A percentile compares a stretch with the other conserved stretches of the same genome.
These are phyloP conservation scores for Exophiala aquamarina DNA, from an alignment of 2,329 filamentous ascomycete species.

Conservation along the genomic window DNA sequence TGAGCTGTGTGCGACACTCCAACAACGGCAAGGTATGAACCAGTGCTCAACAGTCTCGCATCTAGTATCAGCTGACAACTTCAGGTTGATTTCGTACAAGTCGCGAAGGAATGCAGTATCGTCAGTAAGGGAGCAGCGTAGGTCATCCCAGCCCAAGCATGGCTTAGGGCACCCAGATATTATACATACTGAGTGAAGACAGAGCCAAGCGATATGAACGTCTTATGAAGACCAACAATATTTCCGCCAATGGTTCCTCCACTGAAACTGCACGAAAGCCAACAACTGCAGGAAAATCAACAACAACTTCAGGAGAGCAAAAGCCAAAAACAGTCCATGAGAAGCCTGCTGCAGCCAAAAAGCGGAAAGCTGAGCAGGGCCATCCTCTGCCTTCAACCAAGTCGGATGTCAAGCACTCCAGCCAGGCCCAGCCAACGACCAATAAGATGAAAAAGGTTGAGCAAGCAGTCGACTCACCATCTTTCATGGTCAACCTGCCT, in stretches of 20 bases:
- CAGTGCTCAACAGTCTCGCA: conserved; percentile 14
- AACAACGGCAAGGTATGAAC: conserved; percentile 57
- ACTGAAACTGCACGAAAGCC: neutral
- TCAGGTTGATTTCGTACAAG: conserved; percentile 65
- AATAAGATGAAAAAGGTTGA: too few relatives aligned
- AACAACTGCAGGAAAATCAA: neutral
- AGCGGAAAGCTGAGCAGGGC: too few relatives aligned
- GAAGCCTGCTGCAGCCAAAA: too few relatives aligned
- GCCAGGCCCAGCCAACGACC: too few relatives aligned
- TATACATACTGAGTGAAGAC: conserved; percentile 11
- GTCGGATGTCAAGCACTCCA: too few relatives aligned
- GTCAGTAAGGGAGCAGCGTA: conserved; percentile 69
- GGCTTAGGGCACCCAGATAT: neutral
- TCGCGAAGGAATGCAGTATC: conserved; percentile 64
- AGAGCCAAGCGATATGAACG: conserved; percentile 70
- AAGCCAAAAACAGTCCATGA: too few relatives aligned
- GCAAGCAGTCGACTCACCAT: too few relatives aligned
- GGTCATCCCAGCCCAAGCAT: conserved; percentile 37
- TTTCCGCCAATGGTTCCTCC: conserved; percentile 33
- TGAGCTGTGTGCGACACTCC: conserved; percentile 64
- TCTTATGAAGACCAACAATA: conserved; percentile 60
- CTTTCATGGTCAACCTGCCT: too few relatives aligned
- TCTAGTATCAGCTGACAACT: neutral
- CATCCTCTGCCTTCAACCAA: too few relatives aligned
- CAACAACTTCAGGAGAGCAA: too few relatives aligned